Conservation (phyloP, 371 early-diverging fungal species). For the Dentiscutata heterogama region DNA sequence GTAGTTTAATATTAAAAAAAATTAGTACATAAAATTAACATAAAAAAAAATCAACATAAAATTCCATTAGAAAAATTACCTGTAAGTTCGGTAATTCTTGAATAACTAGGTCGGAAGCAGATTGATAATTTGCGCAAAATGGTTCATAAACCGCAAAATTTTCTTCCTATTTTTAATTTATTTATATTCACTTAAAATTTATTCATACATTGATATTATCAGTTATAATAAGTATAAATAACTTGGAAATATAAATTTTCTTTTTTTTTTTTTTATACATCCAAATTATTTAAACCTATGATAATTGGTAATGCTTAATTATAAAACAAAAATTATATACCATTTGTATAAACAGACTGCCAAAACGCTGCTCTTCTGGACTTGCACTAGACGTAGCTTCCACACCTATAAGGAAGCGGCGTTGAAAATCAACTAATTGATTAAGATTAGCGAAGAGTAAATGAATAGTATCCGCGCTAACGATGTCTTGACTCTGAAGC, state of each 20-base stretch:
- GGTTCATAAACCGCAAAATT: constrained; percentile 94
- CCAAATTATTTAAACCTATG: neutral
- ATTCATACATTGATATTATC: neutral
- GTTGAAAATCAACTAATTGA: constrained; percentile 94
- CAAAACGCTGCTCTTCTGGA: constrained; percentile 89
- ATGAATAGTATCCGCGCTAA: constrained; percentile 81
- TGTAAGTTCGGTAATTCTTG: constrained; percentile 61
- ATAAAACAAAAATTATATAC: constrained; percentile 41
- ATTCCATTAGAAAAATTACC: constrained; percentile 36
- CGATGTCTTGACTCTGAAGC: constrained; percentile 58
- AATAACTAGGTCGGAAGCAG: constrained; percentile 75
- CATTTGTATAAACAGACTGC: constrained; percentile 78
- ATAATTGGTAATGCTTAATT: constrained; percentile 30
- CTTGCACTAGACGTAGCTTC: constrained; percentile 84
- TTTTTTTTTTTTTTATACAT: no score
- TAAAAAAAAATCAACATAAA: no score
- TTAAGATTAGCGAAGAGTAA: constrained; percentile 93
- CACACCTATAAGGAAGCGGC: constrained; percentile 91
- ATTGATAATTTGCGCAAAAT: constrained; percentile 92
- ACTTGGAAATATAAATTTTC: no score
- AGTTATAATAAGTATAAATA: neutral
- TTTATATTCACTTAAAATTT: neutral
- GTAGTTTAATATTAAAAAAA: neutral
- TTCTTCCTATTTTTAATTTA: constrained; percentile 67
- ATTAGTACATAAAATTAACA: neutral